Percentiles rank a stretch among this genome's conserved stretches.
Conservation (phyloP, 768 basidiomycete genomes). For the Boletus huronensis region DNA sequence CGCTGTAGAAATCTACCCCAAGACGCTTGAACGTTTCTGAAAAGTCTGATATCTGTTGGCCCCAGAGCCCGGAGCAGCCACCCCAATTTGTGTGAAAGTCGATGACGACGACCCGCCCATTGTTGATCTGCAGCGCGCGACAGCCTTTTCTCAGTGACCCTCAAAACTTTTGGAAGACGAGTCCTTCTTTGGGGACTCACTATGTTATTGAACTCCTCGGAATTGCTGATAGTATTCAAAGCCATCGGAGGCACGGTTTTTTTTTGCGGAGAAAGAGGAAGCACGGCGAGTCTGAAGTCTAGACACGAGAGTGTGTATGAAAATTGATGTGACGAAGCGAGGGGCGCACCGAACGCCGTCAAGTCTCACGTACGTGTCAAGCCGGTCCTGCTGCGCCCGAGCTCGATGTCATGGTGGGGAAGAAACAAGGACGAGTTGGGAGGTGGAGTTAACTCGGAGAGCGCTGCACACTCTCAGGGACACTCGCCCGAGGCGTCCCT, state of each 20-base stretch:
- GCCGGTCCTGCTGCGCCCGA: not conserved
- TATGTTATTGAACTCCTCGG: constrained; percentile 17
- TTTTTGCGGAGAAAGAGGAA: not conserved
- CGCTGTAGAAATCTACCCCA: constrained; percentile 62
- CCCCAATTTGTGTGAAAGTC: constrained; percentile 21
- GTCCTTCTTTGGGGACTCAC: constrained; percentile 6
- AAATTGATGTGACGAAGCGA: not conserved
- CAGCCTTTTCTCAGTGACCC: not conserved
- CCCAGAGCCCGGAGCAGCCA: constrained; percentile 6
- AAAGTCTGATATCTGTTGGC: constrained; percentile 15
- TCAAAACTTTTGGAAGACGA: not conserved
- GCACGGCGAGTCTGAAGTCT: not conserved
- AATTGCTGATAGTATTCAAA: constrained; percentile 15
- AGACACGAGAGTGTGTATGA: not conserved
- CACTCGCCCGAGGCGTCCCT: not conserved
- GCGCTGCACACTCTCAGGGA: not conserved
- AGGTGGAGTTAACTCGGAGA: not conserved
- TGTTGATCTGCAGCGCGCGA: constrained; percentile 20
- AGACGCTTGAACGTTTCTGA: constrained; percentile 25
- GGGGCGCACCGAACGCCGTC: not conserved
- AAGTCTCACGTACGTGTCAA: not conserved
- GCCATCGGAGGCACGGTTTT: constrained; percentile 11
- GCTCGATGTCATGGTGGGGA: not conserved
- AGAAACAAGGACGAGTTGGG: not conserved
- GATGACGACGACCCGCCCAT: constrained; percentile 22